phyloP scores from a whole-genome alignment of 768 basidiomycete species.

The Rhodotorula graminis region DNA sequence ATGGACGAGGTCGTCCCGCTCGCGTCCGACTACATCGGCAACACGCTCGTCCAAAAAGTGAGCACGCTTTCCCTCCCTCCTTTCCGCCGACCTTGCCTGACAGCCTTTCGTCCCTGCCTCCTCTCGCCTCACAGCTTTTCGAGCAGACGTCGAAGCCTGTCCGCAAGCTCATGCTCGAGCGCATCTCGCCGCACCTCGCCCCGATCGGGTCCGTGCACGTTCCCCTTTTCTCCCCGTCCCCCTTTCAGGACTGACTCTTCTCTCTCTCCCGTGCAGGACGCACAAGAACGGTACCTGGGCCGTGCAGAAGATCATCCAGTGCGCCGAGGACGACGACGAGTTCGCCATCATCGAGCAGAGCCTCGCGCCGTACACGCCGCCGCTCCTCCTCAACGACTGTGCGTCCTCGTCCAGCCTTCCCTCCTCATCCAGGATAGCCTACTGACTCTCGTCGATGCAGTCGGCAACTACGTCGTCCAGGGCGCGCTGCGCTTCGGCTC shows the following conservation, averaged over 20 bases:
- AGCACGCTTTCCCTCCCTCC: slow-evolving; percentile 11
- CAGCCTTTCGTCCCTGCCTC: background rate
- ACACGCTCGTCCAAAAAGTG: slow-evolving; percentile 60
- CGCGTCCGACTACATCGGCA: slow-evolving; percentile 96
- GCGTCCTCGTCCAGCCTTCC: slow-evolving; percentile 44
- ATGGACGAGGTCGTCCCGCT: slow-evolving; percentile 93
- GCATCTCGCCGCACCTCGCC: slow-evolving; percentile 85
- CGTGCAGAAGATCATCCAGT: slow-evolving; percentile 98
- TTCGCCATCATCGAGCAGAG: slow-evolving; percentile 76
- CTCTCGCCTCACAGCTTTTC: slow-evolving; percentile 63
- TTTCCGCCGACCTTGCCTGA: background rate
- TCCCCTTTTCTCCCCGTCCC: too few species aligned
- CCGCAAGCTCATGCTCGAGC: slow-evolving; percentile 84
- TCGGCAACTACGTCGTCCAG: slow-evolving; percentile 50
- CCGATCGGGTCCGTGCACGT: slow-evolving; percentile 64
- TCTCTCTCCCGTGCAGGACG: slow-evolving; percentile 48
- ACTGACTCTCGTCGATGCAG: slow-evolving; percentile 9
- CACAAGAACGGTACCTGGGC: slow-evolving; percentile 99
- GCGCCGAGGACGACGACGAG: slow-evolving; percentile 81
- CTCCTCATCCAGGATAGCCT: background rate
- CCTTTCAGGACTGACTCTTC: background rate
- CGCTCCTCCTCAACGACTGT: slow-evolving; percentile 93
- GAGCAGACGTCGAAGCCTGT: slow-evolving; percentile 75
- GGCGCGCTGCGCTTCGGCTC: slow-evolving; percentile 84
- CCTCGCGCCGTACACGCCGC: slow-evolving; percentile 83